These are phyloP conservation scores for Phytophthora rubi DNA, from an alignment of 352 stramenopile genomes.

Conservation along the genomic window DNA sequence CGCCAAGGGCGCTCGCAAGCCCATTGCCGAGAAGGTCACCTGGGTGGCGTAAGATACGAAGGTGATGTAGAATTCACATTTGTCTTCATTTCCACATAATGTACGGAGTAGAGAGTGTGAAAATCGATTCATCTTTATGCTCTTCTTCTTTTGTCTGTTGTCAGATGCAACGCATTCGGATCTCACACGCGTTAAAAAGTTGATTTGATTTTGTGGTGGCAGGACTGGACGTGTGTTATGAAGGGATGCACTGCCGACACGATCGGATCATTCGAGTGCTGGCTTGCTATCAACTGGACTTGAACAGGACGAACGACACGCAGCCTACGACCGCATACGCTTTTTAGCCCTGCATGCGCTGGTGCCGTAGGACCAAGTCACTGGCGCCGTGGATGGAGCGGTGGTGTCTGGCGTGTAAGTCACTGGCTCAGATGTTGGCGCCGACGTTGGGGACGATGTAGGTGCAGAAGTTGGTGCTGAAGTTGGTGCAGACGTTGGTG, in stretches of 20 bases:
- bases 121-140: conserved; percentile 10
- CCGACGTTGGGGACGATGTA: background rate
- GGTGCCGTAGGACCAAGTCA: conserved; percentile 1
- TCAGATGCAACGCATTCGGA: background rate
- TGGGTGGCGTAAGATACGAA: conserved; percentile 38
- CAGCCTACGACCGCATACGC: conserved; percentile 18
- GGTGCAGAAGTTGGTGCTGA: background rate
- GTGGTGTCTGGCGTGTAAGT: conserved; percentile 7
- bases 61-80: background rate
- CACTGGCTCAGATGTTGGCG: background rate
- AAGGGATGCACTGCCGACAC: background rate
- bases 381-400: background rate
- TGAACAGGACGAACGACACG: conserved; percentile 4
- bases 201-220: background rate
- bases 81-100: conserved; percentile 18
- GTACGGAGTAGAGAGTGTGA: conserved; percentile 10
- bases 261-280: background rate
- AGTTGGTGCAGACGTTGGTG: background rate
- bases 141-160: background rate
- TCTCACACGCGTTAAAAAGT: background rate
- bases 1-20: conserved; percentile 63
- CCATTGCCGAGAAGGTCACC: conserved; percentile 80
- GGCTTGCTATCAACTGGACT: conserved; percentile 3
- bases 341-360: conserved; percentile 18
- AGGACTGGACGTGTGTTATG: background rate